phyloP scores from a whole-genome alignment of 805 yeast species.

The Kazachstania psychrophila region DNA sequence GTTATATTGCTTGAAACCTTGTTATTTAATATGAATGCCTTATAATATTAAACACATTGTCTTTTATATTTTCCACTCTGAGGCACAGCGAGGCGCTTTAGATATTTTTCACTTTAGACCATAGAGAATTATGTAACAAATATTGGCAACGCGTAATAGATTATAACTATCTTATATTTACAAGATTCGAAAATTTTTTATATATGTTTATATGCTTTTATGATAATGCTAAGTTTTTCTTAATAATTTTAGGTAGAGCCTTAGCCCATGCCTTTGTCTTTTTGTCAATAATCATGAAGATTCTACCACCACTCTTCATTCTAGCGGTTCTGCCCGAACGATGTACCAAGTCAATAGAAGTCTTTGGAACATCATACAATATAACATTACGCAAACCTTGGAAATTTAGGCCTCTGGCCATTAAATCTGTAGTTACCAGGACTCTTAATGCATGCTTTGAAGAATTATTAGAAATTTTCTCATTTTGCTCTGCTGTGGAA shows the following conservation, averaged over 20 bases:
- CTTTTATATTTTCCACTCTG: too few species aligned
- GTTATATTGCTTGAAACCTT: too few species aligned
- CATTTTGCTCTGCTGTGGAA: not conserved
- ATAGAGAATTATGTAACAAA: too few species aligned
- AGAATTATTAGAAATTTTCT: constrained; percentile 1
- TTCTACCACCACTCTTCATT: constrained; percentile 83
- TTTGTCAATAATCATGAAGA: constrained; percentile 65
- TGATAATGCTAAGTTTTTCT: constrained; percentile 35
- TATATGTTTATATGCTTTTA: constrained; percentile 7
- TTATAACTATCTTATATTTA: not conserved
- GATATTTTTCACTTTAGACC: too few species aligned
- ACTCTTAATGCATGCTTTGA: constrained; percentile 41
- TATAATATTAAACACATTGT: too few species aligned
- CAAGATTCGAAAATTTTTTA: too few species aligned
- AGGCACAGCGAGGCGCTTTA: too few species aligned
- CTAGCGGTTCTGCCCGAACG: constrained; percentile 93
- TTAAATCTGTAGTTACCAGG: constrained; percentile 76
- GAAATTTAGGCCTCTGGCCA: constrained; percentile 87
- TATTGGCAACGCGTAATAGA: too few species aligned
- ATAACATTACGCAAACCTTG: constrained; percentile 72
- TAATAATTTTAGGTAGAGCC: constrained; percentile 64
- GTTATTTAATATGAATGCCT: too few species aligned
- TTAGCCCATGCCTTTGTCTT: constrained; percentile 68
- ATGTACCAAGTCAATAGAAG: constrained; percentile 79
- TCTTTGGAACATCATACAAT: constrained; percentile 75